Base-by-base conservation (phyloP, 1,139 yeast species). In the Protomyces gravidus region DNA sequence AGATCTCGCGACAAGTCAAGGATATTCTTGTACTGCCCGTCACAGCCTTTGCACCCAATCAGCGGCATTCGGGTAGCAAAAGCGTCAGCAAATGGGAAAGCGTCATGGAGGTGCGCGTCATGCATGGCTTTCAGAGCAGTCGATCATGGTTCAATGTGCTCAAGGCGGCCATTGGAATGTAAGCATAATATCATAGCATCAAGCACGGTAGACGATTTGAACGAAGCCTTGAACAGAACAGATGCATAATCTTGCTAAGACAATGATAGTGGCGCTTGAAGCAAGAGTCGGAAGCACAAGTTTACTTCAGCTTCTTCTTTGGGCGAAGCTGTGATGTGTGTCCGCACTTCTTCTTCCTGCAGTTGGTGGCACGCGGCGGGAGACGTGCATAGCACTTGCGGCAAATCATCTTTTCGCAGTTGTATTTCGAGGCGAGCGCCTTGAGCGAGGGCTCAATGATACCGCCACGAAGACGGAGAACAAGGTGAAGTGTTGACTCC, bases 291-390 rank as follows among this genome's bases (percentile, higher is more conserved):
- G 21, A 50, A 49, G 56, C 73, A 78, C 78, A 75, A 75, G 80
- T 77, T 80, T 82, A 90, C 85, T 90, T 90, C 80, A 89, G 86
- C 89, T 92, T 92, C 95, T 92, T 92, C 96, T 90, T 90, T 30
- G 64, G 64, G 36, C 64, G 63, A 32, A 61, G 55, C 49, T 92
- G 98, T 85, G 92, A 92, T 79, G 96, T 84, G 95, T 92, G 98
- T 76, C 98, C 98, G 81, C 98, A 92, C 86, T 92, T 92, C 89
- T 97, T 89, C 97, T 92, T 92, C 85, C 98, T 89, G 86, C 98
- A 92, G 96, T 92, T 92, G 81, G 97, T 92, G 73, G 98, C 98
- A 86, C 97, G 92, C 80, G 97, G 96, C 76, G 98, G 98, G 77
- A 92, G 89, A 85, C 98, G 94, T 74, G 98, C 64, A 86, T 92